These are phyloP conservation scores for Solanum appendiculatum DNA, from an alignment of 257 asterid genomes.

Conservation along the genomic window DNA sequence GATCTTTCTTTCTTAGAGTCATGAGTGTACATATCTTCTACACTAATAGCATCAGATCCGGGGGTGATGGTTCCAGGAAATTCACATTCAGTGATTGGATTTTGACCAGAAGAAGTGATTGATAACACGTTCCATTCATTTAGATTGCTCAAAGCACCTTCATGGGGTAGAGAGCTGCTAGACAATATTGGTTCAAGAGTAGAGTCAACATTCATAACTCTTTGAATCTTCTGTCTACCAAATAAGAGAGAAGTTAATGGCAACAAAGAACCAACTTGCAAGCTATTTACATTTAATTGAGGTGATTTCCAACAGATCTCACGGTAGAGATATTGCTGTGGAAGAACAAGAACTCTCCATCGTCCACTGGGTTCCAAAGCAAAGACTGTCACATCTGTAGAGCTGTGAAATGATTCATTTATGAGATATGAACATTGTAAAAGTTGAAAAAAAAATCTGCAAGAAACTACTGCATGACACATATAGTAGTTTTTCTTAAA, in stretches of 20 bases:
- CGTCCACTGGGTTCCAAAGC: background rate
- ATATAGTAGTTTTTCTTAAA: background rate
- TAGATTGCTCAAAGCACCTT: background rate
- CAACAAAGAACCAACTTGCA: constrained; percentile 4
- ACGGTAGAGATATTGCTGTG: background rate
- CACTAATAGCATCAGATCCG: background rate
- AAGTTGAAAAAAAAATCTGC: background rate
- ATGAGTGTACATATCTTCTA: background rate
- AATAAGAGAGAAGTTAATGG: background rate
- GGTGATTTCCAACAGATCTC: background rate
- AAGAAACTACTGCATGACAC: background rate
- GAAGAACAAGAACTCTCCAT: background rate
- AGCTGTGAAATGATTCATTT: background rate
- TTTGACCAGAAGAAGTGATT: constrained; percentile 1
- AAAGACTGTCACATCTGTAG: background rate
- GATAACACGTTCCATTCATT: background rate
- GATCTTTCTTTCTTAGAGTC: constrained; percentile 1
- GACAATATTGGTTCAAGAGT: background rate
- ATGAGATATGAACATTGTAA: background rate
- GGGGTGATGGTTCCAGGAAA: background rate
- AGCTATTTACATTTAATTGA: constrained; percentile 4
- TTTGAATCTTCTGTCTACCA: background rate
- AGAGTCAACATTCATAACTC: background rate
- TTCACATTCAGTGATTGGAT: background rate
- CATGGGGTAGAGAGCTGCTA: background rate